phyloP scores from a whole-genome alignment of 257 asterid genomes.

The Scutellaria barbata region DNA sequence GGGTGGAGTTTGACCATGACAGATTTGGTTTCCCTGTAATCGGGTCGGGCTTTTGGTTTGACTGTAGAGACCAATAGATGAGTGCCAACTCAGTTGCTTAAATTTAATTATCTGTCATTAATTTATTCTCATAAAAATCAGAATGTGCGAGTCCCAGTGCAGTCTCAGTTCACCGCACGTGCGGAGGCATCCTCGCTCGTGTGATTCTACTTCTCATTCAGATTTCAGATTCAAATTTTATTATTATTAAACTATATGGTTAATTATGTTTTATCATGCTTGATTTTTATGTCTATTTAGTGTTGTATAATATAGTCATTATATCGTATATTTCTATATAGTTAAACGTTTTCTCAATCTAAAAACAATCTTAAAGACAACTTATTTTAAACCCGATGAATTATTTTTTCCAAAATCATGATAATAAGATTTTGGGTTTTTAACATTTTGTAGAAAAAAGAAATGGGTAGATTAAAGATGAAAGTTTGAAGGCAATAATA shows the following conservation, averaged over 20 bases:
- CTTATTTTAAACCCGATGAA: too few relatives aligned
- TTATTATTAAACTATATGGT: neutral
- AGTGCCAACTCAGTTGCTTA: constrained; percentile 32
- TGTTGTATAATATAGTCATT: neutral
- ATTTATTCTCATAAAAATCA: constrained; percentile 12
- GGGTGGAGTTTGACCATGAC: constrained; percentile 46
- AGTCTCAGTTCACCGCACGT: constrained; percentile 38
- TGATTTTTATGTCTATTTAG: neutral
- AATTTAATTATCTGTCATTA: constrained; percentile 1
- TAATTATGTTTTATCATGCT: neutral
- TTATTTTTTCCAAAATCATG: too few relatives aligned
- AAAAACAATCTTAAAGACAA: too few relatives aligned
- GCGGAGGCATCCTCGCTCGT: constrained; percentile 34
- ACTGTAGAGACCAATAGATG: constrained; percentile 30
- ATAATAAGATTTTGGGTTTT: too few relatives aligned
- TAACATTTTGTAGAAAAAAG: neutral
- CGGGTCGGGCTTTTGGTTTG: constrained; percentile 38
- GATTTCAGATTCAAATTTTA: constrained; percentile 17
- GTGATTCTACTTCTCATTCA: neutral
- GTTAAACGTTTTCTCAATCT: too few relatives aligned
- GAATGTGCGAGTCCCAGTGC: constrained; percentile 23
- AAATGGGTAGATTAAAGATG: too few relatives aligned
- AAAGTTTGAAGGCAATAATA: neutral
- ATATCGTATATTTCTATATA: too few relatives aligned
- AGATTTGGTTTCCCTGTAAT: constrained; percentile 39